phyloP scores from a whole-genome alignment of 805 yeast genomes.

The Yamadazyma ubonensis region DNA sequence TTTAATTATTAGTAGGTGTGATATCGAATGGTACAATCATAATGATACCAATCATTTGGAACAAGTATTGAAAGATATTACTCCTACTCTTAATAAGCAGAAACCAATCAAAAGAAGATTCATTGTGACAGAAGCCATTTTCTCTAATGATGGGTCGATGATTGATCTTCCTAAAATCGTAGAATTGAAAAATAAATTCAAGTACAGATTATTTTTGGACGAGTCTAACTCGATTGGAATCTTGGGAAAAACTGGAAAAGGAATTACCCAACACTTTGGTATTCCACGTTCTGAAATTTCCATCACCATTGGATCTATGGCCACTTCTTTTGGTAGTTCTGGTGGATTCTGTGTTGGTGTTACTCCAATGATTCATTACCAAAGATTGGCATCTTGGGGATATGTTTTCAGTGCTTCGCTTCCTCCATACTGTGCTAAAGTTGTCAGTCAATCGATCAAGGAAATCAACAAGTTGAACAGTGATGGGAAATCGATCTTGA shows the following conservation, averaged over 20 bases:
- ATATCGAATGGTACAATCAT: constrained; percentile 80
- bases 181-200: constrained; percentile 74
- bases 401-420: constrained; percentile 92
- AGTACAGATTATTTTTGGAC: constrained; percentile 83
- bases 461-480: constrained; percentile 37
- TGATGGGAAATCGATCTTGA: constrained; percentile 34
- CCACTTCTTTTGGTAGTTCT: constrained; percentile 74
- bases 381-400: constrained; percentile 84
- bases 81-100: constrained; percentile 59
- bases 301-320: constrained; percentile 84
- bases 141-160: constrained; percentile 76
- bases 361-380: constrained; percentile 81
- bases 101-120: constrained; percentile 84
- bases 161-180: constrained; percentile 68
- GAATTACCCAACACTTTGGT: constrained; percentile 71
- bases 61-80: constrained; percentile 57
- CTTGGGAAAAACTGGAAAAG: constrained; percentile 82
- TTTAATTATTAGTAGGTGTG: constrained; percentile 79
- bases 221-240: constrained; percentile 87
- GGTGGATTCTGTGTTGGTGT: constrained; percentile 96
- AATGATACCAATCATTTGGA: constrained; percentile 85
- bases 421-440: constrained; percentile 85
- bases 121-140: constrained; percentile 88
- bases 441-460: constrained; percentile 50
- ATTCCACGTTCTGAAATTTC: constrained; percentile 73